Evolutionary conservation across 2,329 filamentous ascomycete genomes (phyloP), one percentile per base, ranked within the genome.

Genomic region (Teratosphaeria pseudoeucalypti): DNA sequence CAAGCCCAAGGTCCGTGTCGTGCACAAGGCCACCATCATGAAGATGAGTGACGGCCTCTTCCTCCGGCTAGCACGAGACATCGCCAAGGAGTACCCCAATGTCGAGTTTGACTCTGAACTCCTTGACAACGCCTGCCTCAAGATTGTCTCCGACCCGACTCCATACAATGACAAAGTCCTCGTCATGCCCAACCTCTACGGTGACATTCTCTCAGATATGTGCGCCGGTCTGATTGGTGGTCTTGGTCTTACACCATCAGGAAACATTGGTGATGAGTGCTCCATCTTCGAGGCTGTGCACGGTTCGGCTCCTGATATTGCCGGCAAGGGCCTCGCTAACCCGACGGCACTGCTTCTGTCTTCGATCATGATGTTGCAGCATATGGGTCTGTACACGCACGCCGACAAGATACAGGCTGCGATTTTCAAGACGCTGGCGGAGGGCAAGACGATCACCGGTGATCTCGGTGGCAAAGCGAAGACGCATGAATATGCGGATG

Each of bases 21-120:
- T 97, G 65, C 94, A 99, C 88, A 99, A 99, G 85, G 94, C 94
- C 76, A 97, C 94, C 74, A 99, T 99, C 81, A 99, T 99, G 94
- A 99, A 99, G 86, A 95, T 96, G 64, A 94, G 88, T 69, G 81
- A 86, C 68, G 84, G 94, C 63, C 85, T 99, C 53, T 54, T 54
- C 53, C 43, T 49, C 67, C 70, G 80, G 1, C 74, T 82, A 3
- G 82, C 80, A 79, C 68, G 79, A 3, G 68, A 73, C 14, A 75
- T 76, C 2, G 83, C 90, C 76, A 95, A 95, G 85, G 92, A 97
- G 74, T 99, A 89, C 85, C 94, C 94, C 65, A 82, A 86, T 70
- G 90, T 99, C 72, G 89, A 96, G 80, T 97, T 99, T 75, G 92
- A 97, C 74, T 90, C 90, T 70, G 94, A 99, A 84, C 85, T 99